Percentiles rank a stretch among this genome's conserved stretches.
Evolutionary conservation across 148 eudicot genomes (phyloP).

Genomic region (Nepenthes mirabilis): DNA sequence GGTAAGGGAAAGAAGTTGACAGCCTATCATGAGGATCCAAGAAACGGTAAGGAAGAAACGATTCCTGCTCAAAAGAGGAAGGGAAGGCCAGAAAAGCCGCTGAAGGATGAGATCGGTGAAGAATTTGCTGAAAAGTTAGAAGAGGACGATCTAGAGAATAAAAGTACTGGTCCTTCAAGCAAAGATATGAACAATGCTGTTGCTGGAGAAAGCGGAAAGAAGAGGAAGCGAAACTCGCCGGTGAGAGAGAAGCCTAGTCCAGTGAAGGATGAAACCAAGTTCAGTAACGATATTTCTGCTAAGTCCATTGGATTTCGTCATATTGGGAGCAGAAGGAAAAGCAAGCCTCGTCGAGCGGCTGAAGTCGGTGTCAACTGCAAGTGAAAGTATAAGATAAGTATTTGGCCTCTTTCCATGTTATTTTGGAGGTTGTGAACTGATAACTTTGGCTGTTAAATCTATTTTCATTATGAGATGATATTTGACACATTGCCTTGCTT

Average conservation of each 20-base stretch:
- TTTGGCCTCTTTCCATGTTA: not conserved
- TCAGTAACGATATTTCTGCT: not conserved
- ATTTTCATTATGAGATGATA: too few species aligned
- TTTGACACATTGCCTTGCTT: too few species aligned
- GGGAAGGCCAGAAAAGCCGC: constrained; percentile 15
- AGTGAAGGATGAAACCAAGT: constrained; percentile 4
- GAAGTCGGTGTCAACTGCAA: constrained; percentile 9
- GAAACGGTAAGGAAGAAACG: constrained; percentile 11
- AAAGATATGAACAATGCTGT: not conserved
- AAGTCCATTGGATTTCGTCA: constrained; percentile 9
- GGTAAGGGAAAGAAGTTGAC: constrained; percentile 5
- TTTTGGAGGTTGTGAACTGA: too few species aligned
- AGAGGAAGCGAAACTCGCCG: constrained; percentile 7
- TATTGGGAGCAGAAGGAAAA: constrained; percentile 10
- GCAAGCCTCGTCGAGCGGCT: constrained; percentile 10
- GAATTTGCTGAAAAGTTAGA: not conserved
- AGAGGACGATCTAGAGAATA: constrained; percentile 1
- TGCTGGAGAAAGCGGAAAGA: constrained; percentile 5
- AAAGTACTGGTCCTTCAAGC: not conserved
- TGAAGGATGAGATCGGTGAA: constrained; percentile 7
- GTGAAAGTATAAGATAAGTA: not conserved
- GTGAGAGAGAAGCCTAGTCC: constrained; percentile 1
- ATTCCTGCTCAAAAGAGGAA: constrained; percentile 8
- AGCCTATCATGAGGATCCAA: constrained; percentile 6
- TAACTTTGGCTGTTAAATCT: too few species aligned